Conservation (phyloP, 768 basidiomycete species). For the Amanita polypyramis region DNA sequence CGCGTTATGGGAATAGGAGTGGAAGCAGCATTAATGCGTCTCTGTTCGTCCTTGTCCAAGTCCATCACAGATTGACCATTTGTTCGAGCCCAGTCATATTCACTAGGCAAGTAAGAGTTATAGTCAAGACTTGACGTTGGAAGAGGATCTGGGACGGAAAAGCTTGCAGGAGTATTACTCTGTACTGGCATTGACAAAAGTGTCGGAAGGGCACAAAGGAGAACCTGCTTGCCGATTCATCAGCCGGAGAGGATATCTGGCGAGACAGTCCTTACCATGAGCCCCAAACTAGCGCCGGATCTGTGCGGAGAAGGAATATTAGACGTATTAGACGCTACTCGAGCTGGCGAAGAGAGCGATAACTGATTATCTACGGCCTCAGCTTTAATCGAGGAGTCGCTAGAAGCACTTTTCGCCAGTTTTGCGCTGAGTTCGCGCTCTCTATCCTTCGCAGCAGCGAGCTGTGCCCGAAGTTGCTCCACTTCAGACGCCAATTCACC, state of each 20-base stretch:
- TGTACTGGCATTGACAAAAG: constrained; percentile 61
- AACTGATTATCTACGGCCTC: constrained; percentile 47
- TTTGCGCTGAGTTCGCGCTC: constrained; percentile 58
- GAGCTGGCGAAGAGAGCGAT: constrained; percentile 31
- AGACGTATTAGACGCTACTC: constrained; percentile 20
- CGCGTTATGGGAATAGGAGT: constrained; percentile 24
- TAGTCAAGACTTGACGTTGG: constrained; percentile 40
- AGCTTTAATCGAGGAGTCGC: constrained; percentile 37
- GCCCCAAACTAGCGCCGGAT: constrained; percentile 54
- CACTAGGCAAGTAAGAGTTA: constrained; percentile 35
- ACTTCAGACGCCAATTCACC: constrained; percentile 44
- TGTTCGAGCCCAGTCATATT: constrained; percentile 45
- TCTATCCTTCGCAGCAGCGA: constrained; percentile 55
- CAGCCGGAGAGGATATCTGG: neutral
- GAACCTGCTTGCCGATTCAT: constrained; percentile 38
- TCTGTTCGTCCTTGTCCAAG: constrained; percentile 30
- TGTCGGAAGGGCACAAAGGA: constrained; percentile 68
- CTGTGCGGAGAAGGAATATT: constrained; percentile 37
- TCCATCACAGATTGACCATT: constrained; percentile 33
- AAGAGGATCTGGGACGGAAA: constrained; percentile 26
- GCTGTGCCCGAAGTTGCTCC: constrained; percentile 54
- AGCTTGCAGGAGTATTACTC: constrained; percentile 40
- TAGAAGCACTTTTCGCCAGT: constrained; percentile 29
- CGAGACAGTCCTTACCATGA: constrained; percentile 45
- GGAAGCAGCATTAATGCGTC: constrained; percentile 19